These are phyloP conservation scores for Chenopodium album DNA, from an alignment of 148 eudicot genomes.

Conservation along the genomic window DNA sequence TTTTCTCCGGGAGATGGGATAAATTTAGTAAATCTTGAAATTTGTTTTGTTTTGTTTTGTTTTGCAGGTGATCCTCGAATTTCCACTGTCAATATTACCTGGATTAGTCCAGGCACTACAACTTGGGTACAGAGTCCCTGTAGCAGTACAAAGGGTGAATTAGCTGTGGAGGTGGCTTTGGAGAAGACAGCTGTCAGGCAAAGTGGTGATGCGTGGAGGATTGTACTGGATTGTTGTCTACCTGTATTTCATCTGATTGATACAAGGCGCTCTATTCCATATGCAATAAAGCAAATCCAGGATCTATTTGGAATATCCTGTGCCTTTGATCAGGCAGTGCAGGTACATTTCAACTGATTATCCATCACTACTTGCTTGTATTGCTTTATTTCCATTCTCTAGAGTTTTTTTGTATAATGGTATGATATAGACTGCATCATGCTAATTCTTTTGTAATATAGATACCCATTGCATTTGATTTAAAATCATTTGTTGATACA, in stretches of 20 bases:
- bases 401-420: background rate
- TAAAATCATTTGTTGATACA: background rate
- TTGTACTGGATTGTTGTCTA: constrained; percentile 83
- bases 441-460: background rate
- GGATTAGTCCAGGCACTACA: constrained; percentile 76
- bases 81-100: constrained; percentile 59
- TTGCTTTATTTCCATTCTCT: no score
- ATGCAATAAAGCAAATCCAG: constrained; percentile 89
- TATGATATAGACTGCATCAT: background rate
- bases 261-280: constrained; percentile 71
- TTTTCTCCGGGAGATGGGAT: background rate
- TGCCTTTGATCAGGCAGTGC: constrained; percentile 92
- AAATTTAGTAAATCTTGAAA: background rate
- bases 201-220: constrained; percentile 93
- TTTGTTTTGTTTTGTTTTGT: background rate
- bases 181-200: constrained; percentile 73
- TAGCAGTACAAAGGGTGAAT: constrained; percentile 59
- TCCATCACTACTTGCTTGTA: background rate
- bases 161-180: constrained; percentile 73
- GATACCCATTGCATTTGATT: background rate
- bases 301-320: constrained; percentile 88
- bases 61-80: constrained; percentile 82
- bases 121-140: constrained; percentile 60
- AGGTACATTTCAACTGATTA: constrained; percentile 44
- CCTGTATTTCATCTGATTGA: constrained; percentile 80